Evolutionary conservation across 1,139 yeast species (phyloP).

Genomic region (Suhomyces maxii): DNA sequence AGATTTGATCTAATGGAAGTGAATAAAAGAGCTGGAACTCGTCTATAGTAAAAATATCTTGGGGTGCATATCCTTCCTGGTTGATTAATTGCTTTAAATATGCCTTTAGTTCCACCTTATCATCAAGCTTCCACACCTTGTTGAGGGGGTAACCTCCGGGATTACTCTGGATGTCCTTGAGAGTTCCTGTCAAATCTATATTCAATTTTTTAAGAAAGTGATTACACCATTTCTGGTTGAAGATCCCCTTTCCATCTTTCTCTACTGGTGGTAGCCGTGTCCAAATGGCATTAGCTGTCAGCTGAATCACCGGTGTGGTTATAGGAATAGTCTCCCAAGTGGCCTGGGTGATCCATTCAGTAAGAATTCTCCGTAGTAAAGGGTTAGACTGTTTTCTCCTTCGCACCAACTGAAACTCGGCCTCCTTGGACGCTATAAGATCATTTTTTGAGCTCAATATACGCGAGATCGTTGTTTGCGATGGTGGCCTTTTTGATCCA

Average conservation of each 20-base stretch:
- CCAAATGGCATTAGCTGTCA: constrained; percentile 67
- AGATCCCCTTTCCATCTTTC: constrained; percentile 64
- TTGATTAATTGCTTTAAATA: constrained; percentile 34
- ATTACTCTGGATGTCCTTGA: constrained; percentile 39
- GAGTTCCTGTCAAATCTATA: constrained; percentile 49
- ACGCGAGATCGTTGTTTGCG: constrained; percentile 68
- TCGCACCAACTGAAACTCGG: constrained; percentile 55
- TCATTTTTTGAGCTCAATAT: constrained; percentile 59
- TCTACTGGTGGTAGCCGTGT: constrained; percentile 53
- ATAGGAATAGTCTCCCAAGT: constrained; percentile 68
- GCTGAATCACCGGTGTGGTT: constrained; percentile 62
- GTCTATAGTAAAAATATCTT: constrained; percentile 59
- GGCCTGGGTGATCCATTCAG: constrained; percentile 70
- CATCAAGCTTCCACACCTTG: constrained; percentile 64
- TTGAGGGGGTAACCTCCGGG: constrained; percentile 41
- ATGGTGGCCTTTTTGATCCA: constrained; percentile 54
- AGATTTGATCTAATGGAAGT: constrained; percentile 61
- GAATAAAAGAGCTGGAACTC: constrained; percentile 63
- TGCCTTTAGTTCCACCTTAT: constrained; percentile 44
- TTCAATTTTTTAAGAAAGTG: constrained; percentile 57
- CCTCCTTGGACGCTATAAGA: constrained; percentile 56
- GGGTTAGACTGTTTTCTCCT: constrained; percentile 59
- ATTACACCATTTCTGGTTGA: constrained; percentile 65
- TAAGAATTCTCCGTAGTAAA: constrained; percentile 53
- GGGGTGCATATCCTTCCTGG: constrained; percentile 43